A percentile compares a stretch with the other conserved stretches of the same genome.
phyloP scores from a whole-genome alignment of 345 rosid species.

The Gossypium arboreum region DNA sequence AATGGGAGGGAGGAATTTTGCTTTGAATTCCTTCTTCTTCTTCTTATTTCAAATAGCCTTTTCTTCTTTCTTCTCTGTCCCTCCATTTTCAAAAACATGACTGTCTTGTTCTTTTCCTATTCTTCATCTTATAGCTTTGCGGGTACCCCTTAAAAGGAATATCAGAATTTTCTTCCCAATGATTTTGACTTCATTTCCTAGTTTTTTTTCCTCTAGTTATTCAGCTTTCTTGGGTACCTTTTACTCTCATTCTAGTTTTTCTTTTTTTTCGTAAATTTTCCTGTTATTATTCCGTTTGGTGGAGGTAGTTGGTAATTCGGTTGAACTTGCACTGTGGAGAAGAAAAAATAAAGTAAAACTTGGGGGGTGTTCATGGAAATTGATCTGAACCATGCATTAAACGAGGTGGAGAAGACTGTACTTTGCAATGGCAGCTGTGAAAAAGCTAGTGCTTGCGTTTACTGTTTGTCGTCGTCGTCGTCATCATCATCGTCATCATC shows the following conservation, averaged over 20 bases:
- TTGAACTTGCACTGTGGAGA: slow-evolving; percentile 13
- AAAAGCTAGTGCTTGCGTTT: slow-evolving; percentile 35
- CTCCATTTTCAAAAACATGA: slow-evolving; percentile 19
- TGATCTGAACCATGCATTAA: slow-evolving; percentile 78
- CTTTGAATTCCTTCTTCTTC: slow-evolving; percentile 69
- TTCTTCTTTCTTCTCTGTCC: slow-evolving; percentile 5
- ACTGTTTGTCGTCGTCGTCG: slow-evolving; percentile 52
- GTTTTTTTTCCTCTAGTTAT: slow-evolving; percentile 19
- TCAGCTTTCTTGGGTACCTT: slow-evolving; percentile 21
- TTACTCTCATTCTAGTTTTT: slow-evolving; percentile 16
- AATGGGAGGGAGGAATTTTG: slow-evolving; percentile 62
- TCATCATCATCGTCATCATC: slow-evolving; percentile 30
- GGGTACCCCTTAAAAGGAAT: slow-evolving; percentile 18
- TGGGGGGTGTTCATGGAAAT: slow-evolving; percentile 65
- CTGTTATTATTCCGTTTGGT: slow-evolving; percentile 14
- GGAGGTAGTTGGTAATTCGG: slow-evolving; percentile 24
- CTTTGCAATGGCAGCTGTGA: slow-evolving; percentile 42
- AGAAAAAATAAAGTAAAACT: not conserved
- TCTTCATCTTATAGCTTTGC: slow-evolving; percentile 28
- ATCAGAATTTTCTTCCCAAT: slow-evolving; percentile 19
- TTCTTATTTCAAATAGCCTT: slow-evolving; percentile 55
- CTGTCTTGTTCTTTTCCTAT: slow-evolving; percentile 28
- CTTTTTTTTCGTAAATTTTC: not conserved
- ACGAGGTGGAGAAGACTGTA: slow-evolving; percentile 55
- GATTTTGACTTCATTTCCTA: slow-evolving; percentile 35